Percentiles rank a stretch among this genome's conserved stretches.
phyloP scores from a whole-genome alignment of 768 basidiomycete genomes.

The Phanerochaete carnosa region DNA sequence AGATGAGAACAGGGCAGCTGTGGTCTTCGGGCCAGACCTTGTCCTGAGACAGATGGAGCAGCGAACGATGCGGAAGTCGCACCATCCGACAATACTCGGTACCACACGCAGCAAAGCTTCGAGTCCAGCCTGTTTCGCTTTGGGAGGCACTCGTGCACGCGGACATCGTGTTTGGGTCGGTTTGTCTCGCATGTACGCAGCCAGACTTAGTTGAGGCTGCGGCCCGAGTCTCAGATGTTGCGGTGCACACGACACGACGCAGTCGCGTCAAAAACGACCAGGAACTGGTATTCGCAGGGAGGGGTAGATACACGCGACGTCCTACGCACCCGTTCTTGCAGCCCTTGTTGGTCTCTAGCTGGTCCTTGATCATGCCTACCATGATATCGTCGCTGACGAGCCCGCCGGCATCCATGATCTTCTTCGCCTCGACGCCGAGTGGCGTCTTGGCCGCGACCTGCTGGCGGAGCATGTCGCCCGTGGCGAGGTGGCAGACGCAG shows the following conservation, averaged over 20 bases:
- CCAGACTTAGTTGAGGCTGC: too few relatives aligned
- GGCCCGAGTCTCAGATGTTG: too few relatives aligned
- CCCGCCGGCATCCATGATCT: conserved; percentile 96
- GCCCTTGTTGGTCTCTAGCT: conserved; percentile 86
- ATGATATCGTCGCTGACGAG: conserved; percentile 96
- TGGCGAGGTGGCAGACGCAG: conserved; percentile 97
- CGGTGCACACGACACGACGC: neutral
- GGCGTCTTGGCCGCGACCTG: conserved; percentile 86
- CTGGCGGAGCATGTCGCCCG: conserved; percentile 97
- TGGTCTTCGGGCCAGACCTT: neutral
- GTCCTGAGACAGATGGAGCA: neutral
- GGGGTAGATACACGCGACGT: neutral
- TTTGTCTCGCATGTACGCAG: too few relatives aligned
- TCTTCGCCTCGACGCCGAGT: conserved; percentile 91
- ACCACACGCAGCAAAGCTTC: too few relatives aligned
- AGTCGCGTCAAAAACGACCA: neutral
- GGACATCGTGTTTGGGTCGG: too few relatives aligned
- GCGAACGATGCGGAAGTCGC: neutral
- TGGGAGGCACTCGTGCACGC: too few relatives aligned
- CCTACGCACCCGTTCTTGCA: conserved; percentile 94
- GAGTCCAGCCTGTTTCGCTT: too few relatives aligned
- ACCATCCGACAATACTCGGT: too few relatives aligned
- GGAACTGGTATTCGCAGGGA: neutral
- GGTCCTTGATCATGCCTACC: conserved; percentile 96
- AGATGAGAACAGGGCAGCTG: neutral